These are phyloP conservation scores for Xylaria sp. DNA, from an alignment of 2,329 filamentous ascomycete genomes.

Conservation along the genomic window DNA sequence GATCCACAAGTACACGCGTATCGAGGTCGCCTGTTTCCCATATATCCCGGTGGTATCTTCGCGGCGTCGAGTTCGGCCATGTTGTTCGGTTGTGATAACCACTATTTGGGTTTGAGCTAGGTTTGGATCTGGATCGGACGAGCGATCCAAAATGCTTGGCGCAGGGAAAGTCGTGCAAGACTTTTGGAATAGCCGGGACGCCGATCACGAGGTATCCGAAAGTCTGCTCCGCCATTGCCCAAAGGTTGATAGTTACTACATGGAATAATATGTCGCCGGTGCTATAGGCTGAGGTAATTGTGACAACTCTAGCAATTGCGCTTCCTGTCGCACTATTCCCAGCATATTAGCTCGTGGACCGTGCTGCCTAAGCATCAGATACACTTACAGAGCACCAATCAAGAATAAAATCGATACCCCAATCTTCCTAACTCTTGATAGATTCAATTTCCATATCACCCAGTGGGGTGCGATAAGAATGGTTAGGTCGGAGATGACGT, in stretches of 20 bases:
- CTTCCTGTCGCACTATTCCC: constrained; percentile 32
- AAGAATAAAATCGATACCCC: constrained; percentile 37
- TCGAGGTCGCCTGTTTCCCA: constrained; percentile 18
- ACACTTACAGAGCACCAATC: constrained; percentile 36
- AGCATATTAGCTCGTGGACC: not conserved
- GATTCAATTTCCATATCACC: constrained; percentile 39
- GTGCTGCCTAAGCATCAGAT: not conserved
- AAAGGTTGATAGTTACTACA: constrained; percentile 34
- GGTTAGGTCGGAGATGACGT: constrained; percentile 38
- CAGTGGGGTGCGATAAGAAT: constrained; percentile 38
- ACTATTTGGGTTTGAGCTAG: not conserved
- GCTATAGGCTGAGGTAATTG: constrained; percentile 20
- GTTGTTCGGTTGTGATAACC: not conserved
- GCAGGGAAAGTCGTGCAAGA: constrained; percentile 26
- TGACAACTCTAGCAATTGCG: constrained; percentile 32
- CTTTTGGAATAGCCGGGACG: constrained; percentile 34
- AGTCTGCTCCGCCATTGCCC: constrained; percentile 37
- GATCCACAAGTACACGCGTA: constrained; percentile 28
- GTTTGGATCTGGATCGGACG: constrained; percentile 24
- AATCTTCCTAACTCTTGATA: constrained; percentile 31
- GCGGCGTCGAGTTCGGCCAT: constrained; percentile 18
- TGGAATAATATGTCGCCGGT: constrained; percentile 33
- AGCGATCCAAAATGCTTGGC: constrained; percentile 27
- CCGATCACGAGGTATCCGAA: constrained; percentile 39
- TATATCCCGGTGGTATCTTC: constrained; percentile 13